Evolutionary conservation across 305 asterid genomes (phyloP).

Genomic region (Andrographis paniculata): DNA sequence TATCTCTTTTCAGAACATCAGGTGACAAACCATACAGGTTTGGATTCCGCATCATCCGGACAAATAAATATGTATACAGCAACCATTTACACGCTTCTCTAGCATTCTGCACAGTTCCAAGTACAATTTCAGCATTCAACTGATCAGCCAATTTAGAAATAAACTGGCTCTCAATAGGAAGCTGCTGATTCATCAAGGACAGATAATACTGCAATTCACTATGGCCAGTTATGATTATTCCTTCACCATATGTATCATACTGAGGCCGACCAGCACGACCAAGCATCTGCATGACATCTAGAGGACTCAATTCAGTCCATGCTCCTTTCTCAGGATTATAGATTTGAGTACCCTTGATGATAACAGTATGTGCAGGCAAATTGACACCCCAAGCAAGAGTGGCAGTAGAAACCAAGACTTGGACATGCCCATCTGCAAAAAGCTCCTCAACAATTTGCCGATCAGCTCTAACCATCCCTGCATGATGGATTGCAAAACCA

Average conservation of each 20-base stretch:
- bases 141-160: conserved; percentile 94
- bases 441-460: conserved; percentile 88
- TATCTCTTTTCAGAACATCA: conserved; percentile 48
- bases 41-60: conserved; percentile 86
- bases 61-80: conserved; percentile 69
- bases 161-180: conserved; percentile 93
- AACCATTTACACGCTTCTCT: conserved; percentile 96
- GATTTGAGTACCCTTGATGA: conserved; percentile 90
- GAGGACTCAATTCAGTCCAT: conserved; percentile 94
- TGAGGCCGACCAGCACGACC: conserved; percentile 99
- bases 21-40: conserved; percentile 73
- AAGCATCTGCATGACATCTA: conserved; percentile 99
- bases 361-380: conserved; percentile 93
- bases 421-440: conserved; percentile 75
- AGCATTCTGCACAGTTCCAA: conserved; percentile 94
- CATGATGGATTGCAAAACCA: conserved; percentile 97
- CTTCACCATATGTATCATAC: conserved; percentile 82
- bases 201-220: conserved; percentile 76
- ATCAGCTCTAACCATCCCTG: conserved; percentile 94
- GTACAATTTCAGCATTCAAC: conserved; percentile 94
- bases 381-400: conserved; percentile 99
- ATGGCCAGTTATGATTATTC: conserved; percentile 87
- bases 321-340: conserved; percentile 96
- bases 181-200: conserved; percentile 94
- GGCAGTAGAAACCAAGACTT: conserved; percentile 92